phyloP scores from a whole-genome alignment of 2,329 filamentous ascomycete species.

The Ceratocystis variospora region DNA sequence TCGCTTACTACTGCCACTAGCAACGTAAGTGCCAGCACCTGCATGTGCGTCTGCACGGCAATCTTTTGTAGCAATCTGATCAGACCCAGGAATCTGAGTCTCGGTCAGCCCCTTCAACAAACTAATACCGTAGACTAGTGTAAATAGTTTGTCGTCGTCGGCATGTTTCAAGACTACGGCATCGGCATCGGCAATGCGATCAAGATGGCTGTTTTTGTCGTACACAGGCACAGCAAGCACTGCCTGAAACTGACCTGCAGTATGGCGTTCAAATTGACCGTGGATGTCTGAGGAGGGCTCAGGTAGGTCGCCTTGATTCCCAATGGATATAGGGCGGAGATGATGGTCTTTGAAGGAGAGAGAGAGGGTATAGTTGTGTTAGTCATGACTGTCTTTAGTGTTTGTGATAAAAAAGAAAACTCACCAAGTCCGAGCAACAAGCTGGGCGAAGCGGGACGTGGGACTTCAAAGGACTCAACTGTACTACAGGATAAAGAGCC shows the following conservation, averaged over 20 bases:
- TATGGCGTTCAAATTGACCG: slow-evolving; percentile 10
- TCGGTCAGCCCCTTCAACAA: slow-evolving; percentile 11
- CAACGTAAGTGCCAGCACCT: not conserved
- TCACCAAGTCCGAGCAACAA: slow-evolving; percentile 16
- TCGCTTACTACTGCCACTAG: not conserved
- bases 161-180: slow-evolving; percentile 13
- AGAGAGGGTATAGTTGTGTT: not conserved
- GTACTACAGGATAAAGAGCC: slow-evolving; percentile 7
- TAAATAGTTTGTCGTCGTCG: slow-evolving; percentile 12
- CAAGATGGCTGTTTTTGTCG: slow-evolving; percentile 16
- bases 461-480: slow-evolving; percentile 2
- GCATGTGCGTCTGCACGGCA: slow-evolving; percentile 2
- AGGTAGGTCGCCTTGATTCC: slow-evolving; percentile 7
- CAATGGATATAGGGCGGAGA: slow-evolving; percentile 8
- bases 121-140: slow-evolving; percentile 16
- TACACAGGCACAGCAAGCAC: slow-evolving; percentile 17
- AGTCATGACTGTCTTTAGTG: not conserved
- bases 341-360: slow-evolving; percentile 6
- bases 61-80: not conserved
- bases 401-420: not conserved
- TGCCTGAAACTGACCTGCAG: slow-evolving; percentile 19
- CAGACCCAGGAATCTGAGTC: not conserved
- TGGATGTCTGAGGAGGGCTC: slow-evolving; percentile 6
- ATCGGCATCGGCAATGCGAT: slow-evolving; percentile 13
- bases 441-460: slow-evolving; percentile 16